Percentiles rank a stretch among this genome's conserved stretches.
Evolutionary conservation across 192 early-diverging fungal species (phyloP).

Genomic region (Chytriomyces confervae): DNA sequence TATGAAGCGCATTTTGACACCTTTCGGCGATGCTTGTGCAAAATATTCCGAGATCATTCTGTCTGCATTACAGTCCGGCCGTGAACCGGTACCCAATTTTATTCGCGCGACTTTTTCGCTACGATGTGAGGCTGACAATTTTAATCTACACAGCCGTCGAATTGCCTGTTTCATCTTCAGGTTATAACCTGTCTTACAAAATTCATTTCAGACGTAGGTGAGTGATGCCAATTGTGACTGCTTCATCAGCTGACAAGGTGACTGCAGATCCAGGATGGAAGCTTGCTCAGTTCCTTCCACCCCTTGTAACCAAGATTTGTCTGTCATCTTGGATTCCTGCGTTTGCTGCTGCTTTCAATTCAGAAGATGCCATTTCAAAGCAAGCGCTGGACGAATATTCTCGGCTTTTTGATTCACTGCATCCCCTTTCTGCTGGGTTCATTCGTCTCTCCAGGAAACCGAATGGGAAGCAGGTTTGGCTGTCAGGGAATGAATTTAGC

Average conservation of each 20-base stretch:
- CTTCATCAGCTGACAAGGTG: not conserved
- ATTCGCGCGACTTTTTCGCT: too few relatives aligned
- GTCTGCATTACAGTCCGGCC: not conserved
- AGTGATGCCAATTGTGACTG: not conserved
- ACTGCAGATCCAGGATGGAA: not conserved
- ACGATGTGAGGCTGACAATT: not conserved
- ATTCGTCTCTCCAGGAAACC: not conserved
- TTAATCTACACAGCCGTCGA: not conserved
- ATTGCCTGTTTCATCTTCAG: not conserved
- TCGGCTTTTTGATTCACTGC: not conserved
- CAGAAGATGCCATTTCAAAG: not conserved
- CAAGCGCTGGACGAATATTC: not conserved
- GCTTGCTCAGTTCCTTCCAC: not conserved
- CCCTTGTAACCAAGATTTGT: not conserved
- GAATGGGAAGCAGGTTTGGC: not conserved
- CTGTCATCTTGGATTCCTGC: not conserved
- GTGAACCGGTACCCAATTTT: not conserved
- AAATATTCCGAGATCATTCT: not conserved
- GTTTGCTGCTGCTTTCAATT: not conserved
- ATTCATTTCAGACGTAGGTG: not conserved
- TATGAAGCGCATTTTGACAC: not conserved
- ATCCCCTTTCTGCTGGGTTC: not conserved
- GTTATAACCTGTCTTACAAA: not conserved
- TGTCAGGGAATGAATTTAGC: not conserved
- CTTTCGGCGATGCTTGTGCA: slow-evolving; percentile 1